phyloP scores from a whole-genome alignment of 371 early-diverging fungal species.

The Mortierella polycephala region DNA sequence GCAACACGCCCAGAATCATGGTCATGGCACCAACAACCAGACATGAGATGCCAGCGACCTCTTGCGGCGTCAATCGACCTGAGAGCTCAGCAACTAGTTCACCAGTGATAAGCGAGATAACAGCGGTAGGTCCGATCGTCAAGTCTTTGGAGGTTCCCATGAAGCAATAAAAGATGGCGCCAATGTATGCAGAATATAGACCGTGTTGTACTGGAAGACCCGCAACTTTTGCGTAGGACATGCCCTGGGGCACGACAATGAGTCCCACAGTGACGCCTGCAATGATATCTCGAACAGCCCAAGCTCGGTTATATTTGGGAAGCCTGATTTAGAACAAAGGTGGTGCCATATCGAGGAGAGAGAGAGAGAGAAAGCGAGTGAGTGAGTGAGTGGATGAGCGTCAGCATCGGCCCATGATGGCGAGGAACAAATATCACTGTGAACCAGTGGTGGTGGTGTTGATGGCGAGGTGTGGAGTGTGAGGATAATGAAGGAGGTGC shows the following conservation, averaged over 20 bases:
- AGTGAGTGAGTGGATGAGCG: background rate
- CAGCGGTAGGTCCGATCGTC: conserved; percentile 91
- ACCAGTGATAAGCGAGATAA: conserved; percentile 77
- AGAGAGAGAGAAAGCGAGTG: background rate
- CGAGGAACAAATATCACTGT: no score
- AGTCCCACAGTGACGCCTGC: conserved; percentile 90
- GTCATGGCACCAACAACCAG: conserved; percentile 76
- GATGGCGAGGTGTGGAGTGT: background rate
- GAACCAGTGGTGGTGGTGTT: no score
- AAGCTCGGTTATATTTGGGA: conserved; percentile 58
- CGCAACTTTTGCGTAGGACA: conserved; percentile 89
- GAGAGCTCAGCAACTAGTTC: conserved; percentile 57
- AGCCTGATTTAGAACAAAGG: conserved; percentile 35
- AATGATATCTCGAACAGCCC: conserved; percentile 86
- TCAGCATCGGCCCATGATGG: background rate
- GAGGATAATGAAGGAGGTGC: background rate
- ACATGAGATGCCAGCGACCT: conserved; percentile 63
- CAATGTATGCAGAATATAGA: conserved; percentile 86
- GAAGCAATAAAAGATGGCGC: conserved; percentile 79
- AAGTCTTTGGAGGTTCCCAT: conserved; percentile 89
- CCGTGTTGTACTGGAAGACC: conserved; percentile 85
- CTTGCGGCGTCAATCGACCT: conserved; percentile 51
- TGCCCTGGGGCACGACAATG: conserved; percentile 84
- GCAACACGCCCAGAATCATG: conserved; percentile 73
- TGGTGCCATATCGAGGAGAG: background rate